phyloP scores from a whole-genome alignment of 1,284 basidiomycete genomes.

The Crepidotus sp. region DNA sequence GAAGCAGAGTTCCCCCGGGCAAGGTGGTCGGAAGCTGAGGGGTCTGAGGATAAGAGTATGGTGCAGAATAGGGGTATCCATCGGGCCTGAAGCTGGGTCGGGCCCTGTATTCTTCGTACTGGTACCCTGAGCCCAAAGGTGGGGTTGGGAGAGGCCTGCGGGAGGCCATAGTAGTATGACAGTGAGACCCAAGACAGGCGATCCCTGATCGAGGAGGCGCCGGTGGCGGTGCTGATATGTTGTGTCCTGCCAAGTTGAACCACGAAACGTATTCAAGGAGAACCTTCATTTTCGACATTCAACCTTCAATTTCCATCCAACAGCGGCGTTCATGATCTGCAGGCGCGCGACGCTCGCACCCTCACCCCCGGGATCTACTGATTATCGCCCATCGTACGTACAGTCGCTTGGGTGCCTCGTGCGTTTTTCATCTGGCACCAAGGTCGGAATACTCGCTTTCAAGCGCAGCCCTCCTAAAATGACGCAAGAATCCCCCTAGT shows the following conservation, averaged over 20 bases:
- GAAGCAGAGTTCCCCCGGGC: slow-evolving; percentile 61
- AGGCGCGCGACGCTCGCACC: neutral
- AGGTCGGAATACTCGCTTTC: slow-evolving; percentile 1
- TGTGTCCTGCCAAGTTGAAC: no score
- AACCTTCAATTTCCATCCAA: no score
- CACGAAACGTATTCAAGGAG: no score
- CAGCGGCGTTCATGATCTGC: slow-evolving; percentile 14
- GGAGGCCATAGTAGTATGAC: neutral
- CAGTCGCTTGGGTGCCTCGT: slow-evolving; percentile 12
- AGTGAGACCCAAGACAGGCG: neutral
- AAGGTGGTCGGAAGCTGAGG: slow-evolving; percentile 33
- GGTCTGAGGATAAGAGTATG: slow-evolving; percentile 34
- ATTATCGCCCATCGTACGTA: slow-evolving; percentile 19
- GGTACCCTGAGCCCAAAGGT: slow-evolving; percentile 24
- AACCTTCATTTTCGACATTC: no score
- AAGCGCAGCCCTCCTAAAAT: slow-evolving; percentile 1
- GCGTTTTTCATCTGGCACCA: neutral
- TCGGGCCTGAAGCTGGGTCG: slow-evolving; percentile 24
- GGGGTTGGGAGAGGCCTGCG: slow-evolving; percentile 38
- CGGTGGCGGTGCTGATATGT: neutral
- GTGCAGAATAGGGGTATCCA: slow-evolving; percentile 33
- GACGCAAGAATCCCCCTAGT: neutral
- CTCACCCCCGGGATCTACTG: slow-evolving; percentile 11
- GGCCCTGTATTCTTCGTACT: slow-evolving; percentile 22
- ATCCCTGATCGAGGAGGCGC: neutral